Percentiles rank a stretch among this genome's conserved stretches.
These are phyloP conservation scores for Colletotrichum eleusines DNA, from an alignment of 2,329 filamentous ascomycete genomes.

Conservation along the genomic window DNA sequence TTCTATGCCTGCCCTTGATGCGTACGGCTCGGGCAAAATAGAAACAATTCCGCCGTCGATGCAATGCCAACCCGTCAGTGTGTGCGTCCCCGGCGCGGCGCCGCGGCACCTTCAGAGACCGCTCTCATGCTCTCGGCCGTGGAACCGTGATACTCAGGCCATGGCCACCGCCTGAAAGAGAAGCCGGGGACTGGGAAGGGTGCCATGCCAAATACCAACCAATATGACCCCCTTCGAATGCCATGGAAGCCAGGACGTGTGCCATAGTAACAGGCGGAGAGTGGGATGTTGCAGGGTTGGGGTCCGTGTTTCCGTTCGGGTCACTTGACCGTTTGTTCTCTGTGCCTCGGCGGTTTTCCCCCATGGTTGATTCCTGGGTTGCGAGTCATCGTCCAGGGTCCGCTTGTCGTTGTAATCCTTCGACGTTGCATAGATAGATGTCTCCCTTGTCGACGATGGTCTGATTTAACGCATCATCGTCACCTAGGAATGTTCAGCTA, in stretches of 20 bases:
- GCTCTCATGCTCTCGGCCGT: neutral
- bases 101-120: constrained; percentile 20
- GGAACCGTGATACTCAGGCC: neutral
- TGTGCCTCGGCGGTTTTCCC: neutral
- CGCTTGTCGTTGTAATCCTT: neutral
- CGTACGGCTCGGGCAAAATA: neutral
- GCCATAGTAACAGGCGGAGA: neutral
- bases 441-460: neutral
- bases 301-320: constrained; percentile 20
- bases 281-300: neutral
- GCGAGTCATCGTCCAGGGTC: neutral
- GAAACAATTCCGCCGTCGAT: neutral
- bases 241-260: neutral
- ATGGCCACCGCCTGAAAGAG: neutral
- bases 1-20: neutral
- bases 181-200: neutral
- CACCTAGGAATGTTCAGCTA: neutral
- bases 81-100: neutral
- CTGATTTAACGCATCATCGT: neutral
- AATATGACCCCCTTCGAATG: neutral
- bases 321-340: constrained; percentile 20
- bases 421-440: neutral
- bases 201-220: neutral
- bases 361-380: neutral
- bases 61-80: neutral